These are phyloP conservation scores for Bipolaris sorokiniana DNA, from an alignment of 2,329 filamentous ascomycete species.

Conservation along the genomic window DNA sequence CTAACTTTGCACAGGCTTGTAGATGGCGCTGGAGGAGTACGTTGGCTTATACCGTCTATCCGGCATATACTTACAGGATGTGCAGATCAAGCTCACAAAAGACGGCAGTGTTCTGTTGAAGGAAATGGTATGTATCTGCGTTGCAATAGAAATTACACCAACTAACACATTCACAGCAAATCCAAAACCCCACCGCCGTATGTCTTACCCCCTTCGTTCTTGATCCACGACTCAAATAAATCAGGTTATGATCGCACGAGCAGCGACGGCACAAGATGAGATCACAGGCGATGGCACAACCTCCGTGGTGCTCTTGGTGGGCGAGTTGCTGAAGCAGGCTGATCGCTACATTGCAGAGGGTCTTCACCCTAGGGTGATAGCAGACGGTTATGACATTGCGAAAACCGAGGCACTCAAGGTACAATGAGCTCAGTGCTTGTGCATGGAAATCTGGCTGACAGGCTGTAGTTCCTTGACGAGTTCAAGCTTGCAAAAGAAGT, in stretches of 20 bases:
- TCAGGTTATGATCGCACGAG: conserved; percentile 73
- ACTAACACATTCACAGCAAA: conserved; percentile 64
- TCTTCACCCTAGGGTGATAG: conserved; percentile 95
- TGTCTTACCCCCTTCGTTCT: conserved; percentile 14
- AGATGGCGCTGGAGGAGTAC: conserved; percentile 65
- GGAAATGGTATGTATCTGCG: conserved; percentile 62
- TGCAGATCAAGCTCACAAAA: conserved; percentile 96
- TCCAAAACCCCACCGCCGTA: conserved; percentile 97
- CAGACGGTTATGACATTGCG: conserved; percentile 95
- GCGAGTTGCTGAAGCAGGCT: conserved; percentile 96
- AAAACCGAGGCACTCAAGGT: conserved; percentile 92
- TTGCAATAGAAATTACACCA: background rate
- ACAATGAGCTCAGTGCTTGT: conserved; percentile 5
- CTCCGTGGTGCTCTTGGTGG: conserved; percentile 91
- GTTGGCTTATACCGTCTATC: conserved; percentile 20
- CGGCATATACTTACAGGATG: conserved; percentile 23
- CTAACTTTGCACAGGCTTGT: conserved; percentile 58
- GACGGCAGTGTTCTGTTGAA: conserved; percentile 87
- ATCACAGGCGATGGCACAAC: conserved; percentile 98
- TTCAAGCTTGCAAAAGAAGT: conserved; percentile 91
- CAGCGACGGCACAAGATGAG: conserved; percentile 96
- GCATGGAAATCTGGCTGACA: conserved; percentile 11
- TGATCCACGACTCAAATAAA: conserved; percentile 13
- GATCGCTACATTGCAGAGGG: conserved; percentile 95
- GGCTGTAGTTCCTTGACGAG: conserved; percentile 78